phyloP scores from a whole-genome alignment of 108 stramenopile species.

The Asterionellopsis glacialis region DNA sequence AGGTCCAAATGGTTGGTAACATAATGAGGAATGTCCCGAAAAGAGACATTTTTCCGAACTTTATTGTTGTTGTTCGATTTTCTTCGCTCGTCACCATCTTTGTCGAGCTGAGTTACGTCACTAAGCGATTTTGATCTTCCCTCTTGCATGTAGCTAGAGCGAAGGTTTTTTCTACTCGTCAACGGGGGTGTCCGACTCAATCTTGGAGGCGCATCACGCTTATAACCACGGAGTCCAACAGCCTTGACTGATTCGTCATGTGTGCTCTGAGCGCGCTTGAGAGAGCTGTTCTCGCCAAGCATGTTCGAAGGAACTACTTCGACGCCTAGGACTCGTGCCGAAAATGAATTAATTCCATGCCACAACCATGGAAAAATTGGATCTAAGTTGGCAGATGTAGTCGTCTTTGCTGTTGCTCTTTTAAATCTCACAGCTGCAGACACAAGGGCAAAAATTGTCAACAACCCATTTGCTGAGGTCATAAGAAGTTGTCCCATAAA shows the following conservation, averaged over 20 bases:
- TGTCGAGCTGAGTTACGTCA: not conserved
- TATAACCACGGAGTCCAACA: slow-evolving; percentile 34
- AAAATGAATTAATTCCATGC: slow-evolving; percentile 25
- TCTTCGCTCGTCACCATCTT: not conserved
- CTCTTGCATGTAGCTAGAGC: slow-evolving; percentile 2
- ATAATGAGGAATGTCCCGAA: slow-evolving; percentile 2
- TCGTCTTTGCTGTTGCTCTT: slow-evolving; percentile 31
- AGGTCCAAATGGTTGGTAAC: slow-evolving; percentile 11
- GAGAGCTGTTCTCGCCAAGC: slow-evolving; percentile 24
- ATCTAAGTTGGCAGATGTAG: slow-evolving; percentile 18
- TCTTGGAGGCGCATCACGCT: not conserved
- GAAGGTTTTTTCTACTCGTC: not conserved
- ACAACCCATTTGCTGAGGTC: slow-evolving; percentile 14
- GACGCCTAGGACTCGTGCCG: slow-evolving; percentile 13
- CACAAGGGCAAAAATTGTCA: slow-evolving; percentile 23
- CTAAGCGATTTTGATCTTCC: not conserved
- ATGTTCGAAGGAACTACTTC: slow-evolving; percentile 30
- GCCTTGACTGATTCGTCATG: slow-evolving; percentile 29
- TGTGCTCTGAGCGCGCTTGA: slow-evolving; percentile 6
- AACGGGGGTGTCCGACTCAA: not conserved
- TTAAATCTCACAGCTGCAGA: slow-evolving; percentile 32
- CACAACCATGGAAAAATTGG: slow-evolving; percentile 36
- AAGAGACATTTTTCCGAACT: not conserved
- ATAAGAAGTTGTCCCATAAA: slow-evolving; percentile 15
- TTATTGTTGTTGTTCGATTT: not conserved